phyloP scores from a whole-genome alignment of 768 basidiomycete species.

The Collybiopsis luxurians region DNA sequence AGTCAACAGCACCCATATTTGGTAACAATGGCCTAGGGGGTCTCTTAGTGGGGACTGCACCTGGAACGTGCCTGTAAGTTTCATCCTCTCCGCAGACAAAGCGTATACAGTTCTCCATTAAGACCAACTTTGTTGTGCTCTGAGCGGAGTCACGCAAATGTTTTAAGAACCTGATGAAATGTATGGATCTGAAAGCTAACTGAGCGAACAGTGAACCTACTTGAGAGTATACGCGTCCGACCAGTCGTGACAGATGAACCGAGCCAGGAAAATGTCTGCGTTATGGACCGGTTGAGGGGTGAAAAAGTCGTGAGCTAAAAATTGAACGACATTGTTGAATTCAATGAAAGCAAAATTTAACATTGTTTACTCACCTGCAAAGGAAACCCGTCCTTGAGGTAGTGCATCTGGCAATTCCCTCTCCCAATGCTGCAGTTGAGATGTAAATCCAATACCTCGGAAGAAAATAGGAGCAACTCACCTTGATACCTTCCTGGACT shows the following conservation, averaged over 20 bases:
- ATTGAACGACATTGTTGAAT: not conserved
- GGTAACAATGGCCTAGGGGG: slow-evolving; percentile 7
- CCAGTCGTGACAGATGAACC: slow-evolving; percentile 53
- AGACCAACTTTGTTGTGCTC: slow-evolving; percentile 26
- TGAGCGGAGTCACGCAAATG: slow-evolving; percentile 37
- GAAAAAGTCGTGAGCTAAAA: slow-evolving; percentile 49
- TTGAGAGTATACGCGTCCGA: slow-evolving; percentile 30
- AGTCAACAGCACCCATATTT: not conserved
- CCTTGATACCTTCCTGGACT: slow-evolving; percentile 9
- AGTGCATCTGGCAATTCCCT: slow-evolving; percentile 17
- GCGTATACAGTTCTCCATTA: slow-evolving; percentile 38
- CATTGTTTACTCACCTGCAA: slow-evolving; percentile 15
- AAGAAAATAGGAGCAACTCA: not conserved
- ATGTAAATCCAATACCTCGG: slow-evolving; percentile 29
- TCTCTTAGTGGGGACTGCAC: not conserved
- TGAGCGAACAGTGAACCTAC: no score
- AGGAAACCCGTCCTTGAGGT: slow-evolving; percentile 14
- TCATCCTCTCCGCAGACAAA: slow-evolving; percentile 22
- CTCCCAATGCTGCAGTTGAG: slow-evolving; percentile 16
- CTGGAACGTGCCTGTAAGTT: not conserved
- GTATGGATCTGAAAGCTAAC: slow-evolving; percentile 9
- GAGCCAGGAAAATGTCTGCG: slow-evolving; percentile 42
- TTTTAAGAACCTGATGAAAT: slow-evolving; percentile 37
- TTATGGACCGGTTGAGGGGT: slow-evolving; percentile 34
- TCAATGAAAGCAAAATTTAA: not conserved